Base-by-base conservation (phyloP, 2,329 filamentous ascomycete species). In the Capronia americana region DNA sequence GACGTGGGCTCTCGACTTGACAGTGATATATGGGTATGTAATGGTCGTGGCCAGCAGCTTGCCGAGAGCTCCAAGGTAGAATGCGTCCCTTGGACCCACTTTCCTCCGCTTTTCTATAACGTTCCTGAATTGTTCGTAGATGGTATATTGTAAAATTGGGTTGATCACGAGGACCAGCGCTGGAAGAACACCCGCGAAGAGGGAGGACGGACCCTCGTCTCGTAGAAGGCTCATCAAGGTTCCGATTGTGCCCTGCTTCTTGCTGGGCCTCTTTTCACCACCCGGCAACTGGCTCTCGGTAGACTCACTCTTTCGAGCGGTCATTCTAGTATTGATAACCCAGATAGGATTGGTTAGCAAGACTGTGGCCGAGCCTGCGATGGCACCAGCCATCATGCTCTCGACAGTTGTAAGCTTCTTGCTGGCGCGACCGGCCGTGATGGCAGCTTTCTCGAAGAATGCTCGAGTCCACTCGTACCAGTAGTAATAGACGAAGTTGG, bases 401-500 rank as follows among this genome's bases (percentile, higher is more conserved):
- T 99, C 94, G 72, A 94, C 79, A 0, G 95, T 96, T 20, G 92
- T 95, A 77, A 99, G 89, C 78, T 93, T 93, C 80, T 88, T 90
- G 69, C 86, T 88, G 64, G 88, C 86, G 70, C 92, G 88, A 38
- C 91, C 91, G 62, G 91, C 84, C 74, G 87, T 89, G 65, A 85
- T 78, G 54, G 93, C 92, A 10, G 92, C 91, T 70, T 85, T 82
- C 71, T 83, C 92, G 82, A 98, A 97, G 77, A 90, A 90, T 58
- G 90, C 86, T 66, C 93, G 89, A 69, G 93, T 95, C 92, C 92
- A 99, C 83, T 99, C 95, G 81, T 98, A 99, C 94, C 87, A 99
- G 85, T 98, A 99, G 83, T 99, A 99, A 85, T 99, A 99, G 56
- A 99, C 94, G 78, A 99, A 99, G 84, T 99, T 99, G 74, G 95